Evolutionary conservation across 2,329 filamentous ascomycete genomes (phyloP), one percentile per base, ranked within the genome.

Genomic region (Ophiostoma triangulosporum): DNA sequence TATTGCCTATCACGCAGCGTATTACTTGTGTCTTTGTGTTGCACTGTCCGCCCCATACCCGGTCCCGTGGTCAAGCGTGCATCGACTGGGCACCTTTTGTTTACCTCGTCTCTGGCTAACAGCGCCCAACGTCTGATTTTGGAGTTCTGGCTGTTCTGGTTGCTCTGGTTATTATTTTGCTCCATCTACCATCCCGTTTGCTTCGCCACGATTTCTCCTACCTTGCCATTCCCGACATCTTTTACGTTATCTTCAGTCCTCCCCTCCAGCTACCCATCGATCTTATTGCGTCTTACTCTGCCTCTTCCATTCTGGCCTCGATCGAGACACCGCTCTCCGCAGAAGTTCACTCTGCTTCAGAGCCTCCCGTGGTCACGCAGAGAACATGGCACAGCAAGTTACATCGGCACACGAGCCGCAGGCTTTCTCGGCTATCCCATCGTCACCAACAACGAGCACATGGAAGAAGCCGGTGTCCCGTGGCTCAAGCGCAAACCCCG

Each of bases 381-480:
- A 45, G 2, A 29, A 11, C 29, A 59, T 59, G 58, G 51, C 57
- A 2, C 55, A 56, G 36, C 50, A 20, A 38, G n/a, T 15, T 29
- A 22, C 38, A 35, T 27, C 29, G 48, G 46, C 48, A 31, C 40
- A 38, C n/a, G 53, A 40, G 45, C 52, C 56, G 48, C 50, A 57
- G 32, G 50, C 48, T 38, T 53, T 61, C 45, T 36, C 60, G 51
- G 40, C 50, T 8, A n/a, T 22, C 3, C 35, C 57, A 24, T 17
- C 52, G 9, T 56, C 65, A 61, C 54, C 64, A 60, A 48, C 55
- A 48, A 59, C 55, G 35, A 58, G 57, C 53, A 8, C 59, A 8
- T 60, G 56, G 56, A 58, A 57, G 35, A 50, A 53, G 4, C 8
- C 60, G 1, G 26, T 61, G 14, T 48, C 48, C 29, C 55, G 58